Base-by-base conservation (phyloP, 495 filamentous ascomycete species). In the Hypoxylon perforatum region DNA sequence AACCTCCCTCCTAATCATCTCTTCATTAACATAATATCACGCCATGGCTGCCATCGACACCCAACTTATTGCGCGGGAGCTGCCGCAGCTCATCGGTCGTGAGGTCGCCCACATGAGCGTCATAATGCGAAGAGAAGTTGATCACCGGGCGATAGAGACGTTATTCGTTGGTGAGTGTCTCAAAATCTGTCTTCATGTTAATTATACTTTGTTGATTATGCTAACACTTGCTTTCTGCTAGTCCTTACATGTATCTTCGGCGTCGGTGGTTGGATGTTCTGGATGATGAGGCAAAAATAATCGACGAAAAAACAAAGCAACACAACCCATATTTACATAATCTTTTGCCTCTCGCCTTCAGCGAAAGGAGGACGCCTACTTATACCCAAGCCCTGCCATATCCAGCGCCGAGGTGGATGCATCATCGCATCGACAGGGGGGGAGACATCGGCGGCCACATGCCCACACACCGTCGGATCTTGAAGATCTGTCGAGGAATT, bases 211-310 rank as follows among this genome's bases (percentile, higher is more conserved):
- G 8, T 30, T 33, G 49, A 30, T 8, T 33, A 23, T 11, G 42
- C 47, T 65, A 22, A 65, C 41, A 10, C 52, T 8, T 8, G 30
- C 3, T 11, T 30, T 44, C n/a, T 30, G 36, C 1, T 15, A 70
- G 67, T 35, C 2, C 42, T 63, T 14, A 70, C 67, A 2, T 70
- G 67, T 23, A 70, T 70, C 22, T 70, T 70, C 54, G 67, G 67
- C 17, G 46, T 70, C 53, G 67, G 67, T 7, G 67, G 67, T 19
- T 70, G 67, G 67, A 70, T 70, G 38, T 61, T 53, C 25, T 70
- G 67, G 67, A 70, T 70, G 67, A 57, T 66, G 4, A 66, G 42
- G 14, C 67, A 70, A 18, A 70, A 70, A 48, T 70, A 70, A 63
- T 44, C 15, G 51, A 63, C 7, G 4, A 44, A 9, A 4, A 18